Evolutionary conservation across 2,329 filamentous ascomycete species (phyloP), one percentile per base, ranked within the genome.

Genomic region (Aureobasidium melanogenum): DNA sequence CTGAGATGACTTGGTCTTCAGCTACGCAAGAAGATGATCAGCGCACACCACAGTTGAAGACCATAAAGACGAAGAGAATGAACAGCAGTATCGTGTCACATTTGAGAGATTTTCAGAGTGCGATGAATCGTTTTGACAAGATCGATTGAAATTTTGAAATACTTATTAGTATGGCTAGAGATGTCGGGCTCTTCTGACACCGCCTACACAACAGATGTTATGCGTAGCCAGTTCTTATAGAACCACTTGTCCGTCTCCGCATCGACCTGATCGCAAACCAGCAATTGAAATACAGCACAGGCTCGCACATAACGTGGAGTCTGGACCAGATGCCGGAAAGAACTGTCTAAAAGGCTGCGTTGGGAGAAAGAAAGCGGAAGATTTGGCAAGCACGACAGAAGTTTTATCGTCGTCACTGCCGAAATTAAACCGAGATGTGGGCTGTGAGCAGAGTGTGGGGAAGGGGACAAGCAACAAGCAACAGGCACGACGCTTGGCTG

Each of bases 141-240:
- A 36, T 8, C n/a, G 32, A n/a, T 22, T 30, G 17, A 32, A 46
- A 19, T 24, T 24, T 5, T n/a, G 24, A 51, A 14, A 36, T 54
- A 54, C 50, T 54, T 28, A 54, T 54, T 28, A 54, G 26, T 50
- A 30, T 30, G 14, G 32, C 28, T 32, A 39, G 32, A 39, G 43
- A 58, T 91, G 88, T 91, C 69, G 79, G 85, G 82, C 82, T 77
- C 87, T 84, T 91, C 88, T 91, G 88, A 92, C 88, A 85, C 88
- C 84, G 87, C 85, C 87, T 83, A 82, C 83, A 84, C 84, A 88
- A 89, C 78, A 74, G 75, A 50, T n/a, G 71, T 79, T 81, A 81
- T 84, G 79, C 84, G 77, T 80, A 82, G 84, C 83, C 85, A 87
- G 85, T 80, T 88, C 85, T 88, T 87, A 87, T 86, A 82, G 82